Evolutionary conservation across 164 flowering plant genomes (phyloP).

Genomic region (Stephania cephalantha): DNA sequence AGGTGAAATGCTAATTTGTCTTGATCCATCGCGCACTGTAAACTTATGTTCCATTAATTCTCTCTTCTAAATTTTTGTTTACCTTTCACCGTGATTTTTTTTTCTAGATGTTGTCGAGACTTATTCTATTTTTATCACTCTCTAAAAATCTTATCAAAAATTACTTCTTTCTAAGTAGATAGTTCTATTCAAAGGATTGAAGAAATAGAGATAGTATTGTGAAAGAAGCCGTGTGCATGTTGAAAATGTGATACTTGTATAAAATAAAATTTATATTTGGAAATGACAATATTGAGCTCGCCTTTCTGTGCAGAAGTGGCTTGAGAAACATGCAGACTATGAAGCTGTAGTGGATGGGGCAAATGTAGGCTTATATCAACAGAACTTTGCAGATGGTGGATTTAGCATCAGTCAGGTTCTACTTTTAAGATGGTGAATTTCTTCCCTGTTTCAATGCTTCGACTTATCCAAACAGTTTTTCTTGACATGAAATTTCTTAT

Average conservation of each 20-base stretch:
- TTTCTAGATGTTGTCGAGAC: no score
- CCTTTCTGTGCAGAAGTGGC: conserved; percentile 50
- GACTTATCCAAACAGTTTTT: background rate
- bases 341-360: conserved; percentile 85
- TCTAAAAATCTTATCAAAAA: background rate
- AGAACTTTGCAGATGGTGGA: conserved; percentile 79
- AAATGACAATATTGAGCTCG: background rate
- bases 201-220: background rate
- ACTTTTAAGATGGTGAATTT: conserved; percentile 10
- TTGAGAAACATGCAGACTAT: conserved; percentile 48
- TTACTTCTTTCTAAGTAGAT: background rate
- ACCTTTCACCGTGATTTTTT: no score
- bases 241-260: background rate
- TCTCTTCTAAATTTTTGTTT: no score
- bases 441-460: background rate
- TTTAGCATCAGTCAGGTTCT: conserved; percentile 78
- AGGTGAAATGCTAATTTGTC: no score
- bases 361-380: conserved; percentile 76
- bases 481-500: conserved; percentile 5
- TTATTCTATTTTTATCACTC: background rate
- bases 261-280: background rate
- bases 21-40: no score
- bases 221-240: background rate
- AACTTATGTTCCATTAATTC: no score
- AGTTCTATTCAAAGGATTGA: background rate